A percentile compares a stretch with the other conserved stretches of the same genome.
These are phyloP conservation scores for Microbotryum lychnidis-dioicae DNA, from an alignment of 1,284 basidiomycete species.

Conservation along the genomic window DNA sequence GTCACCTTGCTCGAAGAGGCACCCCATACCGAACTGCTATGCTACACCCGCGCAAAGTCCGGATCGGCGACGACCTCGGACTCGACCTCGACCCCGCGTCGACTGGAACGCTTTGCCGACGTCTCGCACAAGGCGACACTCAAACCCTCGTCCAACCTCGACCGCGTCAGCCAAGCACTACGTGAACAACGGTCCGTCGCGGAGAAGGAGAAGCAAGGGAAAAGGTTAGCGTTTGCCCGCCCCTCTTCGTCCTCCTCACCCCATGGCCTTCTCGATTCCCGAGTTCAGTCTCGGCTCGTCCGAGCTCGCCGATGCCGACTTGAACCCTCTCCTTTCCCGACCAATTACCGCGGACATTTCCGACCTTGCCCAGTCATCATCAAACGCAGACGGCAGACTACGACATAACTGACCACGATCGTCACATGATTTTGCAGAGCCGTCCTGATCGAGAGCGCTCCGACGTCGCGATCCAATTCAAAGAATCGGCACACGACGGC, in stretches of 20 bases:
- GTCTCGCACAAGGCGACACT: slow-evolving; percentile 18
- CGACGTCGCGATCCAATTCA: too few species aligned
- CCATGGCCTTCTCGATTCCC: too few species aligned
- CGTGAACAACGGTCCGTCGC: slow-evolving; percentile 11
- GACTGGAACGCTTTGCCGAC: slow-evolving; percentile 15
- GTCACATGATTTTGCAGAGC: too few species aligned
- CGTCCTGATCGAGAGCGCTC: too few species aligned
- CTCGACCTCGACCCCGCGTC: background rate
- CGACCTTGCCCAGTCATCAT: too few species aligned
- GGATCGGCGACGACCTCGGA: background rate
- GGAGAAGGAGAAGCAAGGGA: slow-evolving; percentile 17
- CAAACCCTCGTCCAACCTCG: slow-evolving; percentile 4
- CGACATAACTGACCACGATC: too few species aligned
- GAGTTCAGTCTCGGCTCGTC: too few species aligned
- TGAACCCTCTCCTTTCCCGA: too few species aligned
- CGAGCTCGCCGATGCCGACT: too few species aligned
- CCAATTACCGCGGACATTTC: too few species aligned
- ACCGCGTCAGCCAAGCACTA: slow-evolving; percentile 10
- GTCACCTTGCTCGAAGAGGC: slow-evolving; percentile 20
- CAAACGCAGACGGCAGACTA: too few species aligned
- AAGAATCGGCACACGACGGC: too few species aligned
- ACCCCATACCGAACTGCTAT: slow-evolving; percentile 14
- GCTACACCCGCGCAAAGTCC: slow-evolving; percentile 1
- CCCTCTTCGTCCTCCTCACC: background rate
- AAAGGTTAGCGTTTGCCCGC: slow-evolving; percentile 4